Evolutionary conservation across 345 rosid species (phyloP).

Genomic region (Syzygium aqueum): DNA sequence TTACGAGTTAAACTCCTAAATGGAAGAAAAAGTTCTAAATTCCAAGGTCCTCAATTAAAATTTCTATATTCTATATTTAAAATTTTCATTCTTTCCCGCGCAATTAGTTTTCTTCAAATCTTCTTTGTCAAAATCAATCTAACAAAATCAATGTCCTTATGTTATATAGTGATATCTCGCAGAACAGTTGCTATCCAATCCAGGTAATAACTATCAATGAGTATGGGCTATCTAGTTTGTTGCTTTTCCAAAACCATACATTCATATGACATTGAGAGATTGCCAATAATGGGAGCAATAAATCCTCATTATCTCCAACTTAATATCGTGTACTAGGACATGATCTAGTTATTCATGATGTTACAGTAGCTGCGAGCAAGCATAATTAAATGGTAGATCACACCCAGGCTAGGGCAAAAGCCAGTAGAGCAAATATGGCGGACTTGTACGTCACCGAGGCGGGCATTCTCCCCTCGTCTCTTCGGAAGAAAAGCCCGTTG

Average conservation of each 20-base stretch:
- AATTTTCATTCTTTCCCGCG: not conserved
- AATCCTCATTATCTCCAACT: not conserved
- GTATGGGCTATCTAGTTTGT: not conserved
- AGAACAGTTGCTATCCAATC: too few relatives aligned
- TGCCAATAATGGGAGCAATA: not conserved
- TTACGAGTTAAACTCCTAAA: too few relatives aligned
- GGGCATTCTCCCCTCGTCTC: slow-evolving; percentile 36
- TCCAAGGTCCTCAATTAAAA: too few relatives aligned
- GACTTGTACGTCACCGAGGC: slow-evolving; percentile 8
- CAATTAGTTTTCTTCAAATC: not conserved
- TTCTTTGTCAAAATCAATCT: too few relatives aligned
- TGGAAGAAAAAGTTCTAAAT: too few relatives aligned
- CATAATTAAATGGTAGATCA: not conserved
- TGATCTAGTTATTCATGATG: not conserved
- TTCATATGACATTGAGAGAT: not conserved
- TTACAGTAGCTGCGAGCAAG: not conserved
- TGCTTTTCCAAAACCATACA: not conserved
- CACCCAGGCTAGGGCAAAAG: slow-evolving; percentile 7
- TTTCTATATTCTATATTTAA: too few relatives aligned
- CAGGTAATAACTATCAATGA: not conserved
- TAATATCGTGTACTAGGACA: not conserved
- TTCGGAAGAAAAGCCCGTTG: slow-evolving; percentile 21
- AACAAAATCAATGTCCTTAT: too few relatives aligned
- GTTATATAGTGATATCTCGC: too few relatives aligned
- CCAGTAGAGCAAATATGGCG: slow-evolving; percentile 11